Conservation (phyloP, 345 rosid species). For the Acer campestre region DNA sequence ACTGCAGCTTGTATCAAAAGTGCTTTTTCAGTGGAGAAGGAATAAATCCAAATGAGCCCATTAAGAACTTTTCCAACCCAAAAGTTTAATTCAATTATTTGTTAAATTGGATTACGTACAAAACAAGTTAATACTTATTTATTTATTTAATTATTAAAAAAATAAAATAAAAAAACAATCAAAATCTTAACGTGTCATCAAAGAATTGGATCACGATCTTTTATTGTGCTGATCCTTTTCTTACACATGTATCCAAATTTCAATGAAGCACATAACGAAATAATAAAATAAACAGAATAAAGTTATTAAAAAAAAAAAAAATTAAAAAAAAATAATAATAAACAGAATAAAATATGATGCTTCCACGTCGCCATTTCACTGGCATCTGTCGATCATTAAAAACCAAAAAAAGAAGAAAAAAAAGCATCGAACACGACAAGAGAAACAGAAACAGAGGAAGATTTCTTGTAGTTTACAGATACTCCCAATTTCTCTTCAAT, state of each 20-base stretch:
- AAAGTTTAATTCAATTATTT: not conserved
- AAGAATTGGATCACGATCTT: too few species aligned
- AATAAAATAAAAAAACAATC: too few species aligned
- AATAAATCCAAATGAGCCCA: slow-evolving; percentile 1
- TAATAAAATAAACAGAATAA: too few species aligned
- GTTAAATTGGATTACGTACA: not conserved
- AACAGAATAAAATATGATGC: not conserved
- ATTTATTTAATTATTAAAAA: too few species aligned
- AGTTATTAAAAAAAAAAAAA: too few species aligned
- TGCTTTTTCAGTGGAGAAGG: not conserved
- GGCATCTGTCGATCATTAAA: slow-evolving; percentile 3
- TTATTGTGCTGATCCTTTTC: too few species aligned
- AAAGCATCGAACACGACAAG: not conserved
- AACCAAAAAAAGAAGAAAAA: not conserved
- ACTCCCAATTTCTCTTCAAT: not conserved
- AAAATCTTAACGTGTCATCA: too few species aligned
- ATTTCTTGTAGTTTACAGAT: slow-evolving; percentile 19
- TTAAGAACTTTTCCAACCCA: not conserved
- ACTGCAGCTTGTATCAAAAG: not conserved
- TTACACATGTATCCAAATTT: too few species aligned
- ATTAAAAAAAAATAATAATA: too few species aligned
- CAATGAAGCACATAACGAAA: too few species aligned
- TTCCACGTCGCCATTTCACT: slow-evolving; percentile 22
- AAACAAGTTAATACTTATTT: not conserved
- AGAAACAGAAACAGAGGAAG: not conserved